phyloP scores from a whole-genome alignment of 495 filamentous ascomycete genomes.

The Parathielavia appendiculata region DNA sequence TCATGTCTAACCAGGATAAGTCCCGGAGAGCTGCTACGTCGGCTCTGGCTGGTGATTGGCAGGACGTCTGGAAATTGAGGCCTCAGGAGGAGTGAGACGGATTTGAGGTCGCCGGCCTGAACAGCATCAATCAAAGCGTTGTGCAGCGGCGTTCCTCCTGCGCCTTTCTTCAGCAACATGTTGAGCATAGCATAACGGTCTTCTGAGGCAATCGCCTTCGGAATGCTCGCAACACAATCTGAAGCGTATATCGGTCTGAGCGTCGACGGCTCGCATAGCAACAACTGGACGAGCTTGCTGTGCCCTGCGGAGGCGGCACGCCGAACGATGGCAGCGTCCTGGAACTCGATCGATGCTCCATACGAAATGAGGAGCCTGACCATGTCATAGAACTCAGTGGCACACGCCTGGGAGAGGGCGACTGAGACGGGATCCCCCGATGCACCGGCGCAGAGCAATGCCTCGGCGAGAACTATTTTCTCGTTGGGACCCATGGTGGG shows the following conservation, averaged over 20 bases:
- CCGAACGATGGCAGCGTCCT: slow-evolving; percentile 36
- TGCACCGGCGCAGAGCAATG: slow-evolving; percentile 44
- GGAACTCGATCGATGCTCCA: slow-evolving; percentile 44
- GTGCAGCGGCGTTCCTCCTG: slow-evolving; percentile 33
- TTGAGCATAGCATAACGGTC: slow-evolving; percentile 38
- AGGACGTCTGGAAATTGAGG: slow-evolving; percentile 35
- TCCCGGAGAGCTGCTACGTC: slow-evolving; percentile 25
- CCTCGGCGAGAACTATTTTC: slow-evolving; percentile 40
- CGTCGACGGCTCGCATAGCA: slow-evolving; percentile 33
- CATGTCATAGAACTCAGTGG: slow-evolving; percentile 42
- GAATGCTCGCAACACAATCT: slow-evolving; percentile 39
- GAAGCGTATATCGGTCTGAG: slow-evolving; percentile 40
- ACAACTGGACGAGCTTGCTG: slow-evolving; percentile 35
- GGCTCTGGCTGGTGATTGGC: slow-evolving; percentile 21
- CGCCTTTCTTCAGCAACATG: slow-evolving; percentile 40
- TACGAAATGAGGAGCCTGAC: slow-evolving; percentile 40
- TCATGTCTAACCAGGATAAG: slow-evolving; percentile 37
- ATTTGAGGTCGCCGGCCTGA: slow-evolving; percentile 35
- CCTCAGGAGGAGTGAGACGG: slow-evolving; percentile 39
- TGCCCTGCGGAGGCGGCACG: slow-evolving; percentile 36
- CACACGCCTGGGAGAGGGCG: slow-evolving; percentile 37
- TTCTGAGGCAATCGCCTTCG: slow-evolving; percentile 38
- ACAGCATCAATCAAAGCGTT: slow-evolving; percentile 41
- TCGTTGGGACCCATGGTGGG: slow-evolving; percentile 39
- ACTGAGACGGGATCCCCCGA: slow-evolving; percentile 36